A percentile compares a stretch with the other conserved stretches of the same genome.
Conservation (phyloP, 2,329 filamentous ascomycete genomes). For the Rutstroemia sydowiana region DNA sequence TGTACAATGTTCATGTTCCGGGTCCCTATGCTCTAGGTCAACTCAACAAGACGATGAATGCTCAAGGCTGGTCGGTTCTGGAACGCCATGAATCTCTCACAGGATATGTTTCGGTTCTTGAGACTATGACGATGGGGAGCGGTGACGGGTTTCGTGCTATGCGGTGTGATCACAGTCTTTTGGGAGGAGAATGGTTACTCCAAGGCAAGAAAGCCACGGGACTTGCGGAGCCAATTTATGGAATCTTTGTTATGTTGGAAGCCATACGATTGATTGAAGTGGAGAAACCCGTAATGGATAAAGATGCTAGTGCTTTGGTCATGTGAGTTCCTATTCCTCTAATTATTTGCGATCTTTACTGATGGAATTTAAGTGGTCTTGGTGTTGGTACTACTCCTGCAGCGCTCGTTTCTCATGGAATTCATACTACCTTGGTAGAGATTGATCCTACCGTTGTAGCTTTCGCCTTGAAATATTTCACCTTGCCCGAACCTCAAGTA, state of each 20-base stretch:
- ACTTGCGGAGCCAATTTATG: slow-evolving; percentile 82
- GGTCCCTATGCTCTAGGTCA: slow-evolving; percentile 50
- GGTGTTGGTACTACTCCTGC: slow-evolving; percentile 89
- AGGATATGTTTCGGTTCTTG: slow-evolving; percentile 85
- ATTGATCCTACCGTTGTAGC: slow-evolving; percentile 85
- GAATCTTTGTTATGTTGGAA: slow-evolving; percentile 93
- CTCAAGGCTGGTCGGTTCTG: slow-evolving; percentile 65
- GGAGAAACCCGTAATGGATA: slow-evolving; percentile 44
- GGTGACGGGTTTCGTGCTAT: slow-evolving; percentile 68
- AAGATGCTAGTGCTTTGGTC: slow-evolving; percentile 71
- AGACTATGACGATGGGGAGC: slow-evolving; percentile 54
- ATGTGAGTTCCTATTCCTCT: slow-evolving; percentile 53
- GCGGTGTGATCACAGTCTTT: slow-evolving; percentile 87
- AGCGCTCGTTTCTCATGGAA: slow-evolving; percentile 77
- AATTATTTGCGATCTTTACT: background rate
- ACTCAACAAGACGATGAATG: slow-evolving; percentile 59
- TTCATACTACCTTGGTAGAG: slow-evolving; percentile 90
- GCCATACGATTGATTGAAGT: slow-evolving; percentile 74
- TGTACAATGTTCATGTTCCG: slow-evolving; percentile 68
- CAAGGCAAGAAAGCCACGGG: slow-evolving; percentile 53
- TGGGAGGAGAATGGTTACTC: slow-evolving; percentile 83
- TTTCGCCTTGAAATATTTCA: slow-evolving; percentile 78
- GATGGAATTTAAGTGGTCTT: slow-evolving; percentile 54
- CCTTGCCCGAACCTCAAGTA: slow-evolving; percentile 67
- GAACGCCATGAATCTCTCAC: slow-evolving; percentile 81